Evolutionary conservation across 75 land plant genomes (phyloP), one percentile per base, ranked within the genome.

Genomic region (Cupressus sempervirens): DNA sequence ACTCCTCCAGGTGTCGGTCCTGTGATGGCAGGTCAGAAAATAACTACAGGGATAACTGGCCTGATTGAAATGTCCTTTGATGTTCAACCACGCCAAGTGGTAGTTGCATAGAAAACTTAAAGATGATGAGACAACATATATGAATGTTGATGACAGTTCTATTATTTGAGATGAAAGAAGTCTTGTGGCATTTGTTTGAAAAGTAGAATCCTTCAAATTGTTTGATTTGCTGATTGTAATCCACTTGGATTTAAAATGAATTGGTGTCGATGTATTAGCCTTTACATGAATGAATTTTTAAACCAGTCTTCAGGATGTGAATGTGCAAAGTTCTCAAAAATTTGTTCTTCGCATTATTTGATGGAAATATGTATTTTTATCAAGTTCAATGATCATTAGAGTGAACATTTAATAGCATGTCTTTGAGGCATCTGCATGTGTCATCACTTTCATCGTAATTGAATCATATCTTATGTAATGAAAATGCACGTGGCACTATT

Each of bases 1-100:
- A 98, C 99, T 90, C 99, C 99, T 35, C 85, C 88, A 82, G 99
- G 99, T 41, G 98, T 96, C 75, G 99, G 99, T 43, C 98, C 99
- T 48, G 98, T 98, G 12, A 98, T 88, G 81, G 90, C 87, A 46
- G 99, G 99, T 38, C 96, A 98, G 76, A 90, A 88, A 83, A 92
- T 98, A 41, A 91, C 90, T 36, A 98, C 99, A 23, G 99, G 99
- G 16, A 96, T 98, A 85, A 92, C 99, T 45, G 94, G 91, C 67
- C 84, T 93, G 30, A 76, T 94, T 40, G 98, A 94, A 76, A 89
- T 98, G 74, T 88, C 94, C 34, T 98, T 94, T 87, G 87, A 92
- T 85, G 95, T 98, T 84, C 90, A 86, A 45, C 89, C 84, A 68
- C 93, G 99, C 15, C 87, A 77, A 65, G 90, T 58, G 52, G 83